These are phyloP conservation scores for Aspergillus olivimuriae DNA, from an alignment of 495 filamentous ascomycete genomes.

Conservation along the genomic window DNA sequence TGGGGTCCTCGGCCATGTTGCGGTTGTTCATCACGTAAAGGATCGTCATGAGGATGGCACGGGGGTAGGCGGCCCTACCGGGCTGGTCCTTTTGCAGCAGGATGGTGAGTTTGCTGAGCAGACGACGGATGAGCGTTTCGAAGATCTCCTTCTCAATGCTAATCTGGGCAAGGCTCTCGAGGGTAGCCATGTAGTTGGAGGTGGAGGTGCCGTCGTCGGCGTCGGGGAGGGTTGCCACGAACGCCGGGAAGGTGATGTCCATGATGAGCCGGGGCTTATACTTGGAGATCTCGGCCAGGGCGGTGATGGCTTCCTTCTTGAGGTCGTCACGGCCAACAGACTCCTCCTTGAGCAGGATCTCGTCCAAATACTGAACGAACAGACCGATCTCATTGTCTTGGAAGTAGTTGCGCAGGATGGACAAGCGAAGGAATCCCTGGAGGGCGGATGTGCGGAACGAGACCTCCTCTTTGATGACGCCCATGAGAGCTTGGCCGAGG, in stretches of 20 bases:
- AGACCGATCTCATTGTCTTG: constrained; percentile 57
- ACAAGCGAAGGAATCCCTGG: constrained; percentile 52
- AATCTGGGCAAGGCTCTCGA: constrained; percentile 64
- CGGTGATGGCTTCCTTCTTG: constrained; percentile 57
- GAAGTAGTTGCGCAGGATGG: constrained; percentile 50
- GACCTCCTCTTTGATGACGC: constrained; percentile 55
- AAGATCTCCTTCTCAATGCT: constrained; percentile 59
- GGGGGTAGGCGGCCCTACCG: constrained; percentile 46
- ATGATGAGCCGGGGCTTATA: constrained; percentile 61
- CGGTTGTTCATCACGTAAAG: constrained; percentile 58
- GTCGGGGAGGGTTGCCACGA: constrained; percentile 65
- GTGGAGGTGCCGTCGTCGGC: constrained; percentile 34
- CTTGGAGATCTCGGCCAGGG: constrained; percentile 58
- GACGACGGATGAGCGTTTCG: constrained; percentile 59
- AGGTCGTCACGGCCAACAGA: constrained; percentile 51
- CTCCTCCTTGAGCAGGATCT: constrained; percentile 56
- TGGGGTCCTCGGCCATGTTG: constrained; percentile 39
- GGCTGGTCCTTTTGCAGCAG: constrained; percentile 49
- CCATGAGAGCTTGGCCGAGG: constrained; percentile 54
- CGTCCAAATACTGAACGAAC: constrained; percentile 59
- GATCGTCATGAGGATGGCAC: constrained; percentile 56
- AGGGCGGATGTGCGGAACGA: constrained; percentile 59
- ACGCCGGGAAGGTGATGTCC: constrained; percentile 66
- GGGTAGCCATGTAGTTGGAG: constrained; percentile 45
- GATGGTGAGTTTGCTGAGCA: constrained; percentile 59